Percentiles rank a stretch among this genome's conserved stretches.
These are phyloP conservation scores for Pseudognaphalium luteoalbum DNA, from an alignment of 129 eudicot species.

Conservation along the genomic window DNA sequence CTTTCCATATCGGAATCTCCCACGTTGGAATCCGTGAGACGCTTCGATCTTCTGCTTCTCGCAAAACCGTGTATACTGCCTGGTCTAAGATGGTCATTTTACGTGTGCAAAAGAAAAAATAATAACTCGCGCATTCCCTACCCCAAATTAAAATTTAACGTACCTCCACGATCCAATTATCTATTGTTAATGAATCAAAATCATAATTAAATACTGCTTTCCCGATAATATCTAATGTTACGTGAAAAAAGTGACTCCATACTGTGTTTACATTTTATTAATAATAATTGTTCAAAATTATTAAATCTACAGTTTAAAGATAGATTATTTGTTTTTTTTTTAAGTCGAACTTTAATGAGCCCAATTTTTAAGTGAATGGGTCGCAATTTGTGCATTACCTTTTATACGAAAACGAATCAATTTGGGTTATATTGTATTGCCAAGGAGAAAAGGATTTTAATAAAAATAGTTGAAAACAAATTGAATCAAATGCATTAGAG, in stretches of 20 bases:
- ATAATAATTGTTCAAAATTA: no score
- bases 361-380: not conserved
- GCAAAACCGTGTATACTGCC: conserved; percentile 94
- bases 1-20: conserved; percentile 99
- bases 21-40: conserved; percentile 89
- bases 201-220: conserved; percentile 96
- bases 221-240: conserved; percentile 90
- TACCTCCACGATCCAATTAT: conserved; percentile 98
- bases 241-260: conserved; percentile 98
- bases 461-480: no score
- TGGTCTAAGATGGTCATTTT: conserved; percentile 43
- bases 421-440: not conserved
- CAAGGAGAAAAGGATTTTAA: not conserved
- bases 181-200: conserved; percentile 82
- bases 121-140: not conserved
- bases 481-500: no score
- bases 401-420: not conserved
- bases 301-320: no score
- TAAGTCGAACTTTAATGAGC: not conserved
- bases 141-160: conserved; percentile 13
- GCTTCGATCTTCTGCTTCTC: conserved; percentile 98
- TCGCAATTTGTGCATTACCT: not conserved
- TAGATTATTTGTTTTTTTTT: not conserved
- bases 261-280: no score
- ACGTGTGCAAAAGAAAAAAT: conserved; percentile 14